Conservation (phyloP, 768 basidiomycete species). For the Auricularia sp. region DNA sequence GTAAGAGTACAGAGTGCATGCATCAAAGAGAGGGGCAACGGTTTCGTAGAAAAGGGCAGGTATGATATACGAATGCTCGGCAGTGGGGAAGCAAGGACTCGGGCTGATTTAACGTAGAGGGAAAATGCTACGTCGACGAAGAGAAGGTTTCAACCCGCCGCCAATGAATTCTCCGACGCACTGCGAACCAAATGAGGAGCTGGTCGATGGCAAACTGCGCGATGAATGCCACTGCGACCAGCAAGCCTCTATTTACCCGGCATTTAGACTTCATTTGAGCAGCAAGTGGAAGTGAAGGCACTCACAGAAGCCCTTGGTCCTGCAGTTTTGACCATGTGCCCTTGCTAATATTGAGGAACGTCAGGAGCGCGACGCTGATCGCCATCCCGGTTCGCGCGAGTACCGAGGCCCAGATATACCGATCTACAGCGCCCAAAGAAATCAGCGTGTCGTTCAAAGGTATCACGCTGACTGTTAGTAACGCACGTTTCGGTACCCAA, state of each 20-base stretch:
- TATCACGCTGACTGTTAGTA: background rate
- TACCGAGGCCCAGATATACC: background rate
- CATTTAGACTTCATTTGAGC: background rate
- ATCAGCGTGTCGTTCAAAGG: background rate
- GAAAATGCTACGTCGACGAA: no score
- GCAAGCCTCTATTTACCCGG: background rate
- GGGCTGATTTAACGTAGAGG: no score
- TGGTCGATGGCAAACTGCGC: background rate
- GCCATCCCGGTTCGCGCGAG: background rate
- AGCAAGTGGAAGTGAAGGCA: background rate
- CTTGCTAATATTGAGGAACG: background rate
- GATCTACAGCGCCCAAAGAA: background rate
- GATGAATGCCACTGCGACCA: background rate
- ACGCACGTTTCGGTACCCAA: background rate
- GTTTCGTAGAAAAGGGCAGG: no score
- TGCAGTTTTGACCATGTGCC: background rate
- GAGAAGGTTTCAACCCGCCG: background rate
- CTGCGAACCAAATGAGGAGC: background rate
- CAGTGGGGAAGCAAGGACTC: no score
- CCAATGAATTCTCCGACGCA: background rate
- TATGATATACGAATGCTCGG: no score
- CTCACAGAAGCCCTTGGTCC: background rate
- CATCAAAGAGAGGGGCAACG: no score
- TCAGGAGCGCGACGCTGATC: background rate
- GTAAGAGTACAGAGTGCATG: no score